Conservation (phyloP, 768 basidiomycete species). For the Psilocybe cyanescens region DNA sequence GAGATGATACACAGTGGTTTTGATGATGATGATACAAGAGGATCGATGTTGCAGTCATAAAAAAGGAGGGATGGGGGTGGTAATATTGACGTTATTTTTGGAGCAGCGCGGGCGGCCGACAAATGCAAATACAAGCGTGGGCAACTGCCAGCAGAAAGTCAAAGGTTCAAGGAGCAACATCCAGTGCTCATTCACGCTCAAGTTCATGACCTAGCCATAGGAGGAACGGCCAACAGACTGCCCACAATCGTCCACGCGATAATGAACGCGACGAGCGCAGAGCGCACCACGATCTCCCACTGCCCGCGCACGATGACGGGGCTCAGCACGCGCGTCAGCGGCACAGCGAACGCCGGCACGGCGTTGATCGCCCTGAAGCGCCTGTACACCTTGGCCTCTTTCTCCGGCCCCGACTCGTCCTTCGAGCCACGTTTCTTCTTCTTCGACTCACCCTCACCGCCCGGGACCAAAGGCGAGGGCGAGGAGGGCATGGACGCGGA, state of each 20-base stretch:
- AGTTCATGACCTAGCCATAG: not conserved
- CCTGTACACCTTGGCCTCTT: constrained; percentile 32
- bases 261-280: constrained; percentile 50
- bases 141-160: not conserved
- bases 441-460: not conserved
- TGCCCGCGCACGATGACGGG: constrained; percentile 78
- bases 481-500: constrained; percentile 7
- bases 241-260: constrained; percentile 45
- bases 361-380: constrained; percentile 50
- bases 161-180: not conserved
- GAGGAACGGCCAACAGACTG: constrained; percentile 43
- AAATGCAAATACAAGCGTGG: too few species aligned
- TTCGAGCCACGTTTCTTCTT: constrained; percentile 2
- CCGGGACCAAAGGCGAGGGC: not conserved
- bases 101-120: too few species aligned
- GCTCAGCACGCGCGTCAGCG: constrained; percentile 70
- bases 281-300: constrained; percentile 82
- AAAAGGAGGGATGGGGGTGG: too few species aligned
- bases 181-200: not conserved
- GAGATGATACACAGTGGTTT: too few species aligned
- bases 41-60: too few species aligned
- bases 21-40: too few species aligned
- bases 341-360: constrained; percentile 74
- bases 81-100: too few species aligned
- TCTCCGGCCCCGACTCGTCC: constrained; percentile 14